A percentile compares a stretch with the other conserved stretches of the same genome.
Conservation (phyloP, 2,329 filamentous ascomycete genomes). For the Sclerotiophoma versabilis region DNA sequence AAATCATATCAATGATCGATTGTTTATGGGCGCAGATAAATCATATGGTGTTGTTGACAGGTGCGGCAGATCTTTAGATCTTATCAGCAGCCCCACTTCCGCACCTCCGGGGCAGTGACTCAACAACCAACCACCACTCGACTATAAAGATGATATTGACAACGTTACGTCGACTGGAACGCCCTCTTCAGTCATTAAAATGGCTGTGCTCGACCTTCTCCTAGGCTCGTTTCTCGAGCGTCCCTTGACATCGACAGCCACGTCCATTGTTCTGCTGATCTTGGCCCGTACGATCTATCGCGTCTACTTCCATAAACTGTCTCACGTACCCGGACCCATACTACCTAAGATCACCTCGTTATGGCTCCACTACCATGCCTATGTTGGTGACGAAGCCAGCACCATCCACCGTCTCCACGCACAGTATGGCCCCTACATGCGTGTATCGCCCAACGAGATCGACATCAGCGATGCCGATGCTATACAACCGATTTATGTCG, state of each 20-base stretch:
- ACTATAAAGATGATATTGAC: background rate
- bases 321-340: constrained; percentile 33
- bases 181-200: background rate
- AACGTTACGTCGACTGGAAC: too few species aligned
- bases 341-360: constrained; percentile 31
- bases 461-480: constrained; percentile 47
- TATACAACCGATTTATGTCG: constrained; percentile 59
- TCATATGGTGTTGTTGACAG: background rate
- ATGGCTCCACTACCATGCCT: constrained; percentile 40
- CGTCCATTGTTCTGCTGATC: constrained; percentile 14
- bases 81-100: constrained; percentile 10
- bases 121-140: constrained; percentile 1
- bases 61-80: background rate
- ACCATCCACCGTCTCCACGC: constrained; percentile 30
- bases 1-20: too few species aligned
- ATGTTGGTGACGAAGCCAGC: constrained; percentile 38
- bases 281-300: constrained; percentile 28
- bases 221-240: background rate
- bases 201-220: background rate
- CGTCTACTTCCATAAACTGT: constrained; percentile 32
- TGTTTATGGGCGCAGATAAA: background rate
- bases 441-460: constrained; percentile 37
- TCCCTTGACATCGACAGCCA: background rate
- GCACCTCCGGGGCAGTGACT: constrained; percentile 1
- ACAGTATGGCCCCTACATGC: constrained; percentile 32